Conservation (phyloP, 106 monocot genomes). For the Dendrobium catenatum region DNA sequence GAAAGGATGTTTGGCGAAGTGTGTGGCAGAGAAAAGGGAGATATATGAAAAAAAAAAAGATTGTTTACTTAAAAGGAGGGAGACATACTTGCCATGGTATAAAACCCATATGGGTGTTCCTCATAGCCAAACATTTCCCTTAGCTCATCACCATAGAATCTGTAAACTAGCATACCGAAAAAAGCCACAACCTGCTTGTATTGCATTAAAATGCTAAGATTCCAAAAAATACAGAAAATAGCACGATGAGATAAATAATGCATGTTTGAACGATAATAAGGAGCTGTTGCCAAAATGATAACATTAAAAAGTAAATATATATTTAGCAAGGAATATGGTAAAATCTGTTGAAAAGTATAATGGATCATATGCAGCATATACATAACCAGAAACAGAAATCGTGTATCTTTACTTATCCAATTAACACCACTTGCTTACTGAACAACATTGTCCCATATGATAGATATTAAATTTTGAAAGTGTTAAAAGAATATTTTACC, state of each 20-base stretch:
- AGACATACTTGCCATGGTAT: slow-evolving; percentile 74
- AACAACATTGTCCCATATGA: background rate
- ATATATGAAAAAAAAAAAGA: background rate
- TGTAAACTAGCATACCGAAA: slow-evolving; percentile 79
- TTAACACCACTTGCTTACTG: background rate
- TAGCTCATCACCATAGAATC: slow-evolving; percentile 87
- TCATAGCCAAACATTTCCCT: slow-evolving; percentile 98
- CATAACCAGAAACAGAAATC: background rate
- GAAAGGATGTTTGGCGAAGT: background rate
- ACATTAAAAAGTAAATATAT: background rate
- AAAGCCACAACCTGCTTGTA: slow-evolving; percentile 63
- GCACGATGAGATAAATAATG: background rate
- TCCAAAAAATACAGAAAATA: background rate
- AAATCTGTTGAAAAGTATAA: background rate
- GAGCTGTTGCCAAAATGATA: background rate
- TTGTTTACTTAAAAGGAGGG: background rate
- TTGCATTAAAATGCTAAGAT: background rate
- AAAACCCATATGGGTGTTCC: slow-evolving; percentile 93
- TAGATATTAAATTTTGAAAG: background rate
- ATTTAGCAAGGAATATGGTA: background rate
- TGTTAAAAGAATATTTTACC: background rate
- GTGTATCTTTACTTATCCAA: background rate
- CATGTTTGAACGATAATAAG: background rate
- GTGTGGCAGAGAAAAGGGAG: background rate
- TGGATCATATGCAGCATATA: background rate